Base-by-base conservation (phyloP, 129 eudicot genomes). In the Kitagawia praeruptora region DNA sequence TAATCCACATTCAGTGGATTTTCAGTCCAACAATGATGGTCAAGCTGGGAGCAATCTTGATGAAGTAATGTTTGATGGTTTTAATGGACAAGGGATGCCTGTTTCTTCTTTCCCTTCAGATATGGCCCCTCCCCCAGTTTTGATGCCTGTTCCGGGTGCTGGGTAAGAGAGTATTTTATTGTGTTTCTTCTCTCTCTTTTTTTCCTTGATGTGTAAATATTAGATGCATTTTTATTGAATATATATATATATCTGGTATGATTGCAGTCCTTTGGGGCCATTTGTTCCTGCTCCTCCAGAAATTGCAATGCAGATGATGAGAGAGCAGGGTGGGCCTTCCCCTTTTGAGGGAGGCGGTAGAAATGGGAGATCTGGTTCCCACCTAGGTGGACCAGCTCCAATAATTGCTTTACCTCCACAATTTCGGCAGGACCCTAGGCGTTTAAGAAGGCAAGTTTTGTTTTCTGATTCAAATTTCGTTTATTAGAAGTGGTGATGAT, bases 121-220 rank as follows among this genome's bases (percentile, higher is more conserved):
- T 77, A 88, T 96, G 34, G 89, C 98, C 40, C 99, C 98, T 28
- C 97, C 97, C 74, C 92, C 98, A 41, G 96, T 96, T 45, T 80
- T 96, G 83, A 96, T 96, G 99, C 99, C 99, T 49, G 97, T 96
- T 67, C 99, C 99, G 81, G 99, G 99, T 83, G 99, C 98, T 75
- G 98, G 98, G 98, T 94, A 85, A 83, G 79, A 78, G 80, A 41
- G 18, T 41, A 61, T 18, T 75, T 58, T 28, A 14, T n/a, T 18
- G 25, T 48, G 21, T 42, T 19, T 15, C 16, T 58, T 58, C 34
- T 61, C 14, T 11, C 45, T 64, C 8, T 37, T 76, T 9, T 9
- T 77, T 41, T 64, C 80, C 63, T 40, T 58, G 1, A 1, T 61
- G 34, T 31, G 37, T n/a, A 40, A 47, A 38, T 14, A 41, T 40